phyloP scores from a whole-genome alignment of 208 protist genomes.

The Leishmania mexicana region DNA sequence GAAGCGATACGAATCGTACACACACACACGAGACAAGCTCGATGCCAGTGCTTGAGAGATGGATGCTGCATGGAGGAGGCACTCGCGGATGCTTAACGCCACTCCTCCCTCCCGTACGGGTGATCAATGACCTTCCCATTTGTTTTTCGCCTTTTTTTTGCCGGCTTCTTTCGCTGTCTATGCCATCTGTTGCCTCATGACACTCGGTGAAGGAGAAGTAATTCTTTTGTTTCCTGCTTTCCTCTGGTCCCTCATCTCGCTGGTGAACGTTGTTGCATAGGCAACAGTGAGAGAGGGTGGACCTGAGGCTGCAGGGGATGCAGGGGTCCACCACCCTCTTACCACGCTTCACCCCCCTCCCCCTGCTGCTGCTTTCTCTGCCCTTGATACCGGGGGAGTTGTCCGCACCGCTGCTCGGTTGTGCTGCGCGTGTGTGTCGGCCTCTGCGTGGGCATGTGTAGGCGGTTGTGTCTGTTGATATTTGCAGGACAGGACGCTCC shows the following conservation, averaged over 20 bases:
- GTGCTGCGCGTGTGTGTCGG: not conserved
- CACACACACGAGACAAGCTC: not conserved
- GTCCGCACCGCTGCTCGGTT: not conserved
- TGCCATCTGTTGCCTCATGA: not conserved
- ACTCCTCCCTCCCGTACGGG: not conserved
- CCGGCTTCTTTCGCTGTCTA: not conserved
- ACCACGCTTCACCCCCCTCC: not conserved
- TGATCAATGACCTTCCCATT: not conserved
- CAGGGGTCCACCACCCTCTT: not conserved
- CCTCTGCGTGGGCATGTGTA: not conserved
- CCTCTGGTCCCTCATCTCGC: not conserved
- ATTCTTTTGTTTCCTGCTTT: not conserved
- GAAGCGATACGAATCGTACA: not conserved
- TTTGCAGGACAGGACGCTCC: not conserved
- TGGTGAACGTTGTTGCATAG: not conserved
- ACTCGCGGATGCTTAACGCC: not conserved
- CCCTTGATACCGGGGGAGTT: not conserved
- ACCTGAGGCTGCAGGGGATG: not conserved
- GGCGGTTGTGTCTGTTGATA: not conserved
- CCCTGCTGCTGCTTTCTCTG: not conserved
- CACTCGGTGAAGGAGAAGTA: not conserved
- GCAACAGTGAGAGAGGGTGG: not conserved
- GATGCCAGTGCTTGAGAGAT: not conserved
- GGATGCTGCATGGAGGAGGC: not conserved
- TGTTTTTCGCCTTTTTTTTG: not conserved